A percentile compares a stretch with the other conserved stretches of the same genome.
Evolutionary conservation across 2,329 filamentous ascomycete species (phyloP).

Genomic region (Seiridium unicorne): DNA sequence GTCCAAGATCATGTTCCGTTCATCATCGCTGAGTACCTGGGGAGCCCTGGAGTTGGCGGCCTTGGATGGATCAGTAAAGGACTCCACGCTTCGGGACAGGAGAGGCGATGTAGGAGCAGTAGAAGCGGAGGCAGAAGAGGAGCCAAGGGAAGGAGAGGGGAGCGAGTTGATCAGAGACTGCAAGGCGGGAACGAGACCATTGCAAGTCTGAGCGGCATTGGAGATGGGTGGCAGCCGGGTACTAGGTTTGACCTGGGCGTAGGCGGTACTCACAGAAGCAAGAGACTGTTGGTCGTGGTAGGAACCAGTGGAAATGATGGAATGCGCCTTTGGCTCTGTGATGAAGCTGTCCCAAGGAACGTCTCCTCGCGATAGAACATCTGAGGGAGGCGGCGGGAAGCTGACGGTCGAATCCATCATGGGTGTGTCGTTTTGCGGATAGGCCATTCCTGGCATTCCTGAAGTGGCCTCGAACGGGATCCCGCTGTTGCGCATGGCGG

Average conservation of each 20-base stretch:
- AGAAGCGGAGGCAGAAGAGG: constrained; percentile 1
- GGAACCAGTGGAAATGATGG: constrained; percentile 65
- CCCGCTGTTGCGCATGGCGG: constrained; percentile 60
- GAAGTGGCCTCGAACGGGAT: constrained; percentile 56
- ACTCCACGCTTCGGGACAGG: constrained; percentile 65
- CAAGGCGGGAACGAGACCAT: constrained; percentile 62
- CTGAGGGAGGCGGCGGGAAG: constrained; percentile 58
- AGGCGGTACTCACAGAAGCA: constrained; percentile 49
- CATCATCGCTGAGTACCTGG: constrained; percentile 79
- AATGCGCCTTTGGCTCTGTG: constrained; percentile 73
- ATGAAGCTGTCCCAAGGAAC: constrained; percentile 92
- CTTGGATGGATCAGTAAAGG: constrained; percentile 67
- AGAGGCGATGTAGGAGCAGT: constrained; percentile 74
- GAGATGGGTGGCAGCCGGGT: constrained; percentile 52
- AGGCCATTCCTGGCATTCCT: constrained; percentile 54
- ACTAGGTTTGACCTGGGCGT: constrained; percentile 52
- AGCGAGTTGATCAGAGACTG: constrained; percentile 73
- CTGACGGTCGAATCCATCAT: constrained; percentile 76
- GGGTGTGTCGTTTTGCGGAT: constrained; percentile 68
- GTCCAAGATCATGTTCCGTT: constrained; percentile 80
- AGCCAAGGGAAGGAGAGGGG: constrained; percentile 61
- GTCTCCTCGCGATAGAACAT: constrained; percentile 73
- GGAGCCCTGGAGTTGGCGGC: constrained; percentile 70
- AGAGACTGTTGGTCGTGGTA: constrained; percentile 65
- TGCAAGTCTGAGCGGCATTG: constrained; percentile 41